phyloP scores from a whole-genome alignment of 345 rosid genomes.

The Reutealis trisperma region DNA sequence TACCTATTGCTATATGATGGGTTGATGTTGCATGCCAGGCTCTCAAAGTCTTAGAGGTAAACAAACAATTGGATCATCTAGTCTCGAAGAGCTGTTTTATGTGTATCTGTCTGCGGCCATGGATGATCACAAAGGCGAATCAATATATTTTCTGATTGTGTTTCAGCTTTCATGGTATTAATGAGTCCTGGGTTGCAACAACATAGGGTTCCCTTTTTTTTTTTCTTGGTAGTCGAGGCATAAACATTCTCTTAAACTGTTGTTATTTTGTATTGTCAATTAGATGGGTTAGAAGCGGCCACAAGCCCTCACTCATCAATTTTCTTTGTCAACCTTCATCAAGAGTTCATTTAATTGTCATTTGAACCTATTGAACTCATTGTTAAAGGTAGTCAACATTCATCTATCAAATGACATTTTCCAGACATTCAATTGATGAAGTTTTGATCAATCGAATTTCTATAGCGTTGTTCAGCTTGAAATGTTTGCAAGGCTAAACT shows the following conservation, averaged over 20 bases:
- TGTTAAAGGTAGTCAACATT: neutral
- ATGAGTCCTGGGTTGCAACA: slow-evolving; percentile 27
- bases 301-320: slow-evolving; percentile 45
- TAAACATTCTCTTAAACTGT: slow-evolving; percentile 14
- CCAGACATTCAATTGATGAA: neutral
- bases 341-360: slow-evolving; percentile 21
- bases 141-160: slow-evolving; percentile 3
- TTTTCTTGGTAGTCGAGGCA: slow-evolving; percentile 5
- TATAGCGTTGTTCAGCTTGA: neutral
- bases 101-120: slow-evolving; percentile 29
- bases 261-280: slow-evolving; percentile 22
- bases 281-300: slow-evolving; percentile 54
- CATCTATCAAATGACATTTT: neutral
- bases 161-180: slow-evolving; percentile 14
- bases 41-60: slow-evolving; percentile 2
- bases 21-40: slow-evolving; percentile 7
- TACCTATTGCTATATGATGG: slow-evolving; percentile 29
- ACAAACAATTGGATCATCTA: slow-evolving; percentile 20
- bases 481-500: neutral
- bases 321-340: slow-evolving; percentile 10
- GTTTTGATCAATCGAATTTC: neutral
- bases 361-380: slow-evolving; percentile 20
- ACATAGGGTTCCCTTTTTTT: slow-evolving; percentile 22
- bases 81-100: slow-evolving; percentile 30
- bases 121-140: slow-evolving; percentile 21